These are phyloP conservation scores for Alternaria ventricosa DNA, from an alignment of 2,329 filamentous ascomycete species.

Conservation along the genomic window DNA sequence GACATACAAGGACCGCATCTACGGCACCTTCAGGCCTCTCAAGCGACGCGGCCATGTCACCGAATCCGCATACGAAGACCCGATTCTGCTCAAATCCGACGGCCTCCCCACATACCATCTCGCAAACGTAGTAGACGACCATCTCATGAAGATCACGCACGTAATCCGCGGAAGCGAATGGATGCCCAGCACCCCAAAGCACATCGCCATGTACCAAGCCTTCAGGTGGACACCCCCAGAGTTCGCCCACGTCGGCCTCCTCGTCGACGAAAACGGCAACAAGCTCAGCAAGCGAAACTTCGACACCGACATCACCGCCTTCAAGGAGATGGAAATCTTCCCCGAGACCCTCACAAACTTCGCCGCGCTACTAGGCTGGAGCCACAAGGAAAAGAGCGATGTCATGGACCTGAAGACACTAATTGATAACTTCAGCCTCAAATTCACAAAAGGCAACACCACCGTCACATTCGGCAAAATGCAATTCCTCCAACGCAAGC, in stretches of 20 bases:
- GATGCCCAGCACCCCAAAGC: constrained; percentile 90
- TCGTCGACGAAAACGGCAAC: constrained; percentile 56
- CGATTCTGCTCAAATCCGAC: constrained; percentile 88
- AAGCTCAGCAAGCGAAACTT: constrained; percentile 81
- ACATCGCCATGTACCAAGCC: constrained; percentile 63
- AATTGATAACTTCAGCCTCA: constrained; percentile 77
- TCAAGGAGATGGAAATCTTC: constrained; percentile 65
- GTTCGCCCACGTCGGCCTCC: constrained; percentile 58
- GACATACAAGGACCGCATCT: constrained; percentile 78
- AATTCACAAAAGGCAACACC: constrained; percentile 90
- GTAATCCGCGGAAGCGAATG: constrained; percentile 96
- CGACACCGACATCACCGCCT: constrained; percentile 65
- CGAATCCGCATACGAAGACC: constrained; percentile 72
- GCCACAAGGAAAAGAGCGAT: constrained; percentile 70
- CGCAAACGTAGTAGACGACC: constrained; percentile 95
- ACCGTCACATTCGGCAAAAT: constrained; percentile 83
- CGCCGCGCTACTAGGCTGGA: constrained; percentile 85
- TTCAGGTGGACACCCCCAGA: constrained; percentile 57
- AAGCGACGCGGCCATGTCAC: constrained; percentile 48
- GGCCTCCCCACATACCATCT: constrained; percentile 96
- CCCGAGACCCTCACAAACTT: constrained; percentile 78
- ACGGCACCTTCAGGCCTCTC: constrained; percentile 60
- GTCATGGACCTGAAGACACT: constrained; percentile 75
- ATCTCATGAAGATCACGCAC: constrained; percentile 93
- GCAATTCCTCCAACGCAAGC: constrained; percentile 76